Evolutionary conservation across 306 rosid genomes (phyloP), one percentile per base, ranked within the genome.

Genomic region (Abrus precatorius): DNA sequence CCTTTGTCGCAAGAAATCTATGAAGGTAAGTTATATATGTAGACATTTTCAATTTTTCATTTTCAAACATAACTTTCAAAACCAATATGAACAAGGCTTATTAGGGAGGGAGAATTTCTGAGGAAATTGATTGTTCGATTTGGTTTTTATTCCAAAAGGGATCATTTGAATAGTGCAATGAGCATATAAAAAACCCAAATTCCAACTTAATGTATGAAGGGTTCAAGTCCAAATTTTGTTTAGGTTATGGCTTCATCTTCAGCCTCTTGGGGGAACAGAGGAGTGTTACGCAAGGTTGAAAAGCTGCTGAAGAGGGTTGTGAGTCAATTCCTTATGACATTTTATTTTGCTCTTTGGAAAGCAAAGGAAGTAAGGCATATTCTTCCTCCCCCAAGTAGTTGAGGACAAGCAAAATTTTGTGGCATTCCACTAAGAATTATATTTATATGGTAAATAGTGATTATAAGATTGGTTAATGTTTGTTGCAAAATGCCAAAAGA

Each of bases 351-450:
- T 20, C 20, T 20, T 80, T 43, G 54, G 75, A 54, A 72, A n/a
- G 69, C 30, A 52, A 0, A 33, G 20, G 60, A 56, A 50, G 75
- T 54, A 80, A 73, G 36, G 79, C 50, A 80, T 80, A 67, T 63
- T 53, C 74, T 80, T 72, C 50, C 7, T 44, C 28, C 14, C 14
- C 14, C 45, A 71, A 71, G 76, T 34, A 52, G 13, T 53, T 71
- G 60, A 66, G 14, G 72, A 44, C 53, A 20, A 20, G 20, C 20
- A 7, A 36, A 38, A 63, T 63, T 30, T 30, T 6, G 47, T n/a
- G 48, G 30, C 48, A 13, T 36, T 32, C 41, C 9, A 6, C 28
- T 9, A 63, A 63, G 69, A 5, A 41, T 38, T 13, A 4, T 65
- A 7, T 38, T 67, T 27, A 4, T 14, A 74, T 69, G 38, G 36